These are phyloP conservation scores for Podila horticola DNA, from an alignment of 192 early-diverging fungal genomes.

Conservation along the genomic window DNA sequence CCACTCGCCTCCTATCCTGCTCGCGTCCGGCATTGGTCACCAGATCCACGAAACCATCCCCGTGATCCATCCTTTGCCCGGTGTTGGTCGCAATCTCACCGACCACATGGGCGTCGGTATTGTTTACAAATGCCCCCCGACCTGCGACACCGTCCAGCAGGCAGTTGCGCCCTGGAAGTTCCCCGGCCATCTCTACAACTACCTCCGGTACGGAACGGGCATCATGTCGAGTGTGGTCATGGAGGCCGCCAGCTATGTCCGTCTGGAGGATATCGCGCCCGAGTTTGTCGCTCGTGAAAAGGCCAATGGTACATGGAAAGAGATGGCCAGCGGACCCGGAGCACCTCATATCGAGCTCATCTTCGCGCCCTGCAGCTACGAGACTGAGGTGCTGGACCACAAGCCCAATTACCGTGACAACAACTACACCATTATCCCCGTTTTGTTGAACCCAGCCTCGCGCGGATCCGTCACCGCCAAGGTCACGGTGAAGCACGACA, in stretches of 20 bases:
- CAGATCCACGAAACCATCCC: constrained; percentile 24
- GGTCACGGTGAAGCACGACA: neutral
- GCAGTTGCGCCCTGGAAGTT: neutral
- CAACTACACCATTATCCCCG: constrained; percentile 8
- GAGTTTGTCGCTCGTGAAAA: constrained; percentile 31
- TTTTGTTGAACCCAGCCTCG: constrained; percentile 20
- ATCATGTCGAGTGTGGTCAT: constrained; percentile 4
- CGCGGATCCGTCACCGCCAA: neutral
- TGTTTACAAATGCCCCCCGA: neutral
- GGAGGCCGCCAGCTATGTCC: constrained; percentile 12
- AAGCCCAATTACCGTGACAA: neutral
- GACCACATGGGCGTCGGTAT: constrained; percentile 40
- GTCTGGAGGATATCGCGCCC: constrained; percentile 23
- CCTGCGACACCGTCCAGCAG: neutral
- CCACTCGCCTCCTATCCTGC: constrained; percentile 7
- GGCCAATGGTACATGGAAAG: constrained; percentile 18
- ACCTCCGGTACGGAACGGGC: constrained; percentile 9
- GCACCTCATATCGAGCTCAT: constrained; percentile 33
- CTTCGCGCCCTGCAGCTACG: constrained; percentile 2
- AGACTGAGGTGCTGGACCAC: neutral
- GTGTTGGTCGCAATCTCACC: constrained; percentile 50
- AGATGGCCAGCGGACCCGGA: constrained; percentile 18
- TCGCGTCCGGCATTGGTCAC: constrained; percentile 9
- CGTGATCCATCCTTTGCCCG: constrained; percentile 25
- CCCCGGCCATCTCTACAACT: neutral